Conservation (phyloP, 495 filamentous ascomycete species). For the Penicillium bialowiezense region DNA sequence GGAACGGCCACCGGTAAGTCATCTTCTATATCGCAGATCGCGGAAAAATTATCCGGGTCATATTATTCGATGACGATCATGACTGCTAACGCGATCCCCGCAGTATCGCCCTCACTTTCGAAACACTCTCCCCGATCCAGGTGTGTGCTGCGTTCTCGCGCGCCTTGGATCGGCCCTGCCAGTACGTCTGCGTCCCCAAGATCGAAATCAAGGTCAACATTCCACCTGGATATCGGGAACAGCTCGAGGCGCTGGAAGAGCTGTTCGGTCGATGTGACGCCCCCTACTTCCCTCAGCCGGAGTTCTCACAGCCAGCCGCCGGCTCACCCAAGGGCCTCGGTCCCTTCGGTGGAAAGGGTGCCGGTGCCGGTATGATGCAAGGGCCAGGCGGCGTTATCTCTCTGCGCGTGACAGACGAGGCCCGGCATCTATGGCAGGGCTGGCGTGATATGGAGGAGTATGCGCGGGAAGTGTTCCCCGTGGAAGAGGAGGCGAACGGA, state of each 20-base stretch:
- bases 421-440: conserved; percentile 84
- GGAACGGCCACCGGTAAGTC: conserved; percentile 74
- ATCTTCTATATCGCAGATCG: not conserved
- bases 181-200: conserved; percentile 66
- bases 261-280: conserved; percentile 61
- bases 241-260: conserved; percentile 68
- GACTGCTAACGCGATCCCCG: not conserved
- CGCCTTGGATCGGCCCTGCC: conserved; percentile 73
- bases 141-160: conserved; percentile 75
- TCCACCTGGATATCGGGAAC: conserved; percentile 84
- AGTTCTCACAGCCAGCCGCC: conserved; percentile 45
- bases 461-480: conserved; percentile 87
- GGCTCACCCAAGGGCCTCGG: conserved; percentile 51
- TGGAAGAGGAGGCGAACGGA: conserved; percentile 92
- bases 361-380: conserved; percentile 56
- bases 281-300: conserved; percentile 60
- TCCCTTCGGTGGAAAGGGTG: conserved; percentile 62
- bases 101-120: conserved; percentile 90
- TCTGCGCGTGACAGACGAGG: conserved; percentile 62
- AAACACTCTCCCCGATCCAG: conserved; percentile 79
- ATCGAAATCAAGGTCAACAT: conserved; percentile 85
- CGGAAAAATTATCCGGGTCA: not conserved
- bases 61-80: not conserved
- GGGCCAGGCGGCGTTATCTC: conserved; percentile 51
- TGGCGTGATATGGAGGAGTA: conserved; percentile 92